A percentile compares a stretch with the other conserved stretches of the same genome.
These are phyloP conservation scores for Phoma sp. DNA, from an alignment of 2,329 filamentous ascomycete species.

Conservation along the genomic window DNA sequence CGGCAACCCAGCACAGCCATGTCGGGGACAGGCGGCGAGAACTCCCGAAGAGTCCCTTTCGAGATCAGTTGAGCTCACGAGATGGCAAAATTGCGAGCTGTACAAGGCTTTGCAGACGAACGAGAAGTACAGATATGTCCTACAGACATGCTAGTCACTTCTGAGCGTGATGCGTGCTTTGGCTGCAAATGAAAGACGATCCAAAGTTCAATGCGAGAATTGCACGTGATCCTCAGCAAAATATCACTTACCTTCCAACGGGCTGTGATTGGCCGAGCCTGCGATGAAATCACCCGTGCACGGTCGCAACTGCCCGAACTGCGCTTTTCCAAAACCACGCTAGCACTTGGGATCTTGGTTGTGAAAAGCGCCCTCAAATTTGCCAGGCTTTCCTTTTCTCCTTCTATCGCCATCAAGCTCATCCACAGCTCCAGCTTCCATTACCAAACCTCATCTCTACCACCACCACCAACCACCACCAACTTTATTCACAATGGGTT, in stretches of 20 bases:
- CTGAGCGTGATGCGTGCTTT: too few species aligned
- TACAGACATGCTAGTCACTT: too few species aligned
- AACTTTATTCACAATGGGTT: conserved; percentile 49
- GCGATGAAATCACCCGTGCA: too few species aligned
- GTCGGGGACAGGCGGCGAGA: conserved; percentile 16
- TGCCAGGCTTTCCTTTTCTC: conserved; percentile 20
- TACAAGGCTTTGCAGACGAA: too few species aligned
- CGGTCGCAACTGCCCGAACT: too few species aligned
- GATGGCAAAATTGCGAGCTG: conserved; percentile 12
- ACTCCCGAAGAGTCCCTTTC: neutral
- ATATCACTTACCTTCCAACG: too few species aligned
- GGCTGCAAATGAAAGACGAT: too few species aligned
- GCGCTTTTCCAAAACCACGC: too few species aligned
- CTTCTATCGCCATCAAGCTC: conserved; percentile 17
- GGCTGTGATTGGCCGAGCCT: conserved; percentile 11
- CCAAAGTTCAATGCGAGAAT: too few species aligned
- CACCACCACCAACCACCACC: conserved; percentile 23
- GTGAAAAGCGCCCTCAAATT: conserved; percentile 23
- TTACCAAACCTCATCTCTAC: conserved; percentile 25
- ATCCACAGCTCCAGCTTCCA: conserved; percentile 20
- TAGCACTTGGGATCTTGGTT: conserved; percentile 32
- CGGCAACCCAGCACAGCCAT: conserved; percentile 6
- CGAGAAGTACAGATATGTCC: too few species aligned
- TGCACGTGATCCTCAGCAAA: too few species aligned
- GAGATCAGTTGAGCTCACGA: neutral